Base-by-base conservation (phyloP, 352 stramenopile genomes). In the Globisporangium heterothallicum region DNA sequence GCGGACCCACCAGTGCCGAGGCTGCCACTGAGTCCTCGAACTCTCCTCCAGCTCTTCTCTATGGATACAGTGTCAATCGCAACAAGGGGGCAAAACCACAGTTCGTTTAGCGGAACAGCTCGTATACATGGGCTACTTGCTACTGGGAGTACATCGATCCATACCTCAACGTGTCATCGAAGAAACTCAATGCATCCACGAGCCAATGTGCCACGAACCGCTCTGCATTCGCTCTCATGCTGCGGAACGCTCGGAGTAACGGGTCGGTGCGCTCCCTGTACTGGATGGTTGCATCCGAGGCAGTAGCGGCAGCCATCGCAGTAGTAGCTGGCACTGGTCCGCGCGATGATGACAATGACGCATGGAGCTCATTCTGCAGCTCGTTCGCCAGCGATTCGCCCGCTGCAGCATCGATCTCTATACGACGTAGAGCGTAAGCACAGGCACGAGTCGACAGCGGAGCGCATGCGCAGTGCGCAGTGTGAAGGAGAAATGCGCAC, bases 311-410 rank as follows among this genome's bases (percentile, higher is more conserved):
- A 36, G 30, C 30, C 30, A 13, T 8, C 6, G 8, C 7, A 57
- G 30, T 18, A 68, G 34, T 12, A 60, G 9, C 0, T 22, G 3
- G 7, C n/a, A 18, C 32, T 38, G 32, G 32, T 50, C 24, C 21
- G 52, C 6, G 27, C 59, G 5, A n/a, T 59, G 27, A 6, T 56
- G 24, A 2, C 18, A 21, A n/a, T 18, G 27, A 64, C 9, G 3
- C 49, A 32, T 27, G 35, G 41, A 32, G 32, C 42, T 56, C 22
- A 36, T 25, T 29, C 50, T 40, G 36, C 36, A 69, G 46, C 43
- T 56, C 44, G 34, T 59, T 45, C 14, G 56, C 42, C 35, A 50
- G 27, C 6, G 60, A 63, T 9, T 47, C 41, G 4, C 52, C 47
- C 1, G 18, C 47, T 29, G 40, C 38, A 6, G 29, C 60, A 49